Percentiles rank a stretch among this genome's conserved stretches.
These are phyloP conservation scores for Neonectria ditissima DNA, from an alignment of 2,329 filamentous ascomycete genomes.

Conservation along the genomic window DNA sequence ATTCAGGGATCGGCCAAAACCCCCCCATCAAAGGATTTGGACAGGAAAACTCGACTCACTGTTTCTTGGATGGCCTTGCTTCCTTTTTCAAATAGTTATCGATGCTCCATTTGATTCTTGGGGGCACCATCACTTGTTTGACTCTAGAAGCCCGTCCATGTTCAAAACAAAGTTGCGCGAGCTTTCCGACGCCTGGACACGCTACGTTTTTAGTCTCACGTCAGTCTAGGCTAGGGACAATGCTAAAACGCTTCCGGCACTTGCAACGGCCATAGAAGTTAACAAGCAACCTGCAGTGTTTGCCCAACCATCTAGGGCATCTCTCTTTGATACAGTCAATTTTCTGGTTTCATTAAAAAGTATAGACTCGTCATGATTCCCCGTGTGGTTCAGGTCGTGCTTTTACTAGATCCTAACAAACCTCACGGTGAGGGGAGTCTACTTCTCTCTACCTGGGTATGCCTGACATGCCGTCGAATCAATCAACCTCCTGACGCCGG, in stretches of 20 bases:
- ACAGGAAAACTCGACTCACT: neutral
- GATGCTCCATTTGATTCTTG: neutral
- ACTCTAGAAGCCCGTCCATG: too few species aligned
- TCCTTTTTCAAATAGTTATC: neutral
- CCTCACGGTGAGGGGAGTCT: neutral
- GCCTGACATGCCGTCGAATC: neutral
- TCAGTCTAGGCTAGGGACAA: neutral
- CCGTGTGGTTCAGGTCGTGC: neutral
- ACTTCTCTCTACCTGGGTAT: slow-evolving; percentile 1
- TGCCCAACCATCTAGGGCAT: too few species aligned
- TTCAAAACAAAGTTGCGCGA: neutral
- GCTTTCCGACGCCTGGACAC: neutral
- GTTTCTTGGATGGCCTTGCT: neutral
- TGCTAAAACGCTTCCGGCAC: too few species aligned
- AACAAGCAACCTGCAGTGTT: too few species aligned
- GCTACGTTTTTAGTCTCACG: neutral
- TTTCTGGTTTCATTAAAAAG: neutral
- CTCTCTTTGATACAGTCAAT: neutral
- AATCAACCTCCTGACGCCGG: neutral
- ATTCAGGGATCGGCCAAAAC: neutral
- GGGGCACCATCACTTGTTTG: too few species aligned
- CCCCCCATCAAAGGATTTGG: too few species aligned
- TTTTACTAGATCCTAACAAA: neutral
- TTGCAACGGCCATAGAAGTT: too few species aligned
- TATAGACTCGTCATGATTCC: neutral